Conservation (phyloP, 306 rosid species). For the Glycine soja region DNA sequence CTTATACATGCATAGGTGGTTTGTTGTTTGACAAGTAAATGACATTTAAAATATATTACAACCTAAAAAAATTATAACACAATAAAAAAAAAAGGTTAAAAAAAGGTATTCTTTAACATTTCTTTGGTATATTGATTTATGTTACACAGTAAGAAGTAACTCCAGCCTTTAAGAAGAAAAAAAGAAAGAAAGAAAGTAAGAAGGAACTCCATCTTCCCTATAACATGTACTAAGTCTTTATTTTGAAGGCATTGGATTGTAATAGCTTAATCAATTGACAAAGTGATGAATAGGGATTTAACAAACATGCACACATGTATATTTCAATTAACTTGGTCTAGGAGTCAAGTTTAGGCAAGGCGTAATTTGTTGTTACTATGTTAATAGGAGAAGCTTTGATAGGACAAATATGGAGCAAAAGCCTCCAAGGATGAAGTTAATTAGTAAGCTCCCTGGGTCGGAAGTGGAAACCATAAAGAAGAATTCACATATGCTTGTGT, state of each 20-base stretch:
- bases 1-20: background rate
- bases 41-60: background rate
- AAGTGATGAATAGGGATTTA: background rate
- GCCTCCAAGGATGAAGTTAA: conserved; percentile 38
- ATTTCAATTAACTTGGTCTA: background rate
- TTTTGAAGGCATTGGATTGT: background rate
- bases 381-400: background rate
- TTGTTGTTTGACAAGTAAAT: conserved; percentile 33
- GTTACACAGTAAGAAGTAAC: background rate
- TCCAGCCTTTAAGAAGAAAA: too few species aligned
- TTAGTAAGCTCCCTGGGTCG: conserved; percentile 42
- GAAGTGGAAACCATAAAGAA: conserved; percentile 43
- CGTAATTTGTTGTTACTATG: conserved; percentile 4
- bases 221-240: background rate
- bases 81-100: background rate
- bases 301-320: too few species aligned
- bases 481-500: conserved; percentile 45
- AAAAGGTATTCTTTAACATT: background rate
- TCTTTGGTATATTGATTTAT: background rate
- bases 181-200: too few species aligned
- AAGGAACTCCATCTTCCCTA: background rate
- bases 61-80: background rate
- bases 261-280: background rate
- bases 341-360: background rate
- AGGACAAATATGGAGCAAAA: conserved; percentile 39